phyloP scores from a whole-genome alignment of 2,329 filamentous ascomycete genomes.

The Neonectria magnoliae region DNA sequence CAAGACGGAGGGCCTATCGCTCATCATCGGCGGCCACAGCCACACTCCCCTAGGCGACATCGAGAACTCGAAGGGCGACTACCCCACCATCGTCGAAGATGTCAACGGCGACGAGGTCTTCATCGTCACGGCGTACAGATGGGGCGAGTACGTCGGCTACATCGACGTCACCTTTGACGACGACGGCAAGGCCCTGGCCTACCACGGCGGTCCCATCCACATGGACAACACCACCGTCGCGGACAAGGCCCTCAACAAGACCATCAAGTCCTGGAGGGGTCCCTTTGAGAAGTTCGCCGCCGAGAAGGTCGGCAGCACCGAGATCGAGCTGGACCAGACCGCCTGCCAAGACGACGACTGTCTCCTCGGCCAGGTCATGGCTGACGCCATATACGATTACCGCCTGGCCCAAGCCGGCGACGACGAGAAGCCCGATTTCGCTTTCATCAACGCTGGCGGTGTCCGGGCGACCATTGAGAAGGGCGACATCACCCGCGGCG shows the following conservation, averaged over 20 bases:
- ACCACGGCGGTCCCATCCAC: slow-evolving; percentile 72
- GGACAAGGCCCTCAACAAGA: slow-evolving; percentile 64
- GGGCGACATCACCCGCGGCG: slow-evolving; percentile 70
- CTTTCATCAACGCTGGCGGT: slow-evolving; percentile 71
- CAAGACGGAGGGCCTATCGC: slow-evolving; percentile 69
- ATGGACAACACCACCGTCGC: slow-evolving; percentile 69
- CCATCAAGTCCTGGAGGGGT: slow-evolving; percentile 67
- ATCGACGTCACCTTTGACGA: slow-evolving; percentile 73
- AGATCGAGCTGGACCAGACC: slow-evolving; percentile 67
- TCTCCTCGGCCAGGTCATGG: slow-evolving; percentile 63
- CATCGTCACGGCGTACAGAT: slow-evolving; percentile 73
- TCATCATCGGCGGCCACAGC: slow-evolving; percentile 73
- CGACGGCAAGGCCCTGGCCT: slow-evolving; percentile 68
- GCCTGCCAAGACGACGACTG: slow-evolving; percentile 69
- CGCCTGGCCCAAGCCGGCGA: slow-evolving; percentile 57
- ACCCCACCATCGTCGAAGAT: slow-evolving; percentile 72
- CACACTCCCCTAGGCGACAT: slow-evolving; percentile 70
- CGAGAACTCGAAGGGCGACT: slow-evolving; percentile 65
- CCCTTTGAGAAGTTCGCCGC: slow-evolving; percentile 70
- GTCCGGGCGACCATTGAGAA: slow-evolving; percentile 70
- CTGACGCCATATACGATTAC: slow-evolving; percentile 70
- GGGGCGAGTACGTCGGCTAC: slow-evolving; percentile 75
- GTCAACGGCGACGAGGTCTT: slow-evolving; percentile 73
- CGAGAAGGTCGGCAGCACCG: slow-evolving; percentile 64
- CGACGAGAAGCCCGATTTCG: slow-evolving; percentile 59